phyloP scores from a whole-genome alignment of 306 rosid species.

The Vigna unguiculata region DNA sequence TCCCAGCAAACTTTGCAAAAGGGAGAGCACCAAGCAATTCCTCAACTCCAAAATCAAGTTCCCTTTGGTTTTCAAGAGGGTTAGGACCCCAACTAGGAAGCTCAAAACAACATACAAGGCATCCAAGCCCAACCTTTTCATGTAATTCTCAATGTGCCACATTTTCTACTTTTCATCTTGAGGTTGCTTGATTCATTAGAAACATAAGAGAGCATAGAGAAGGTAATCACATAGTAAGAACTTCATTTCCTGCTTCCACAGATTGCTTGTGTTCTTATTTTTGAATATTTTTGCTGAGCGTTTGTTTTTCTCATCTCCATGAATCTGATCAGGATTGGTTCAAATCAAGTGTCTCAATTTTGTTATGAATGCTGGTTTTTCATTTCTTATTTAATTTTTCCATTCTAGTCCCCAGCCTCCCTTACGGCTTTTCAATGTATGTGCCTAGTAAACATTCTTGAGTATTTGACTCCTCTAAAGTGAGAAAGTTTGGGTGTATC shows the following conservation, averaged over 20 bases:
- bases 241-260: constrained; percentile 1
- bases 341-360: background rate
- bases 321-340: background rate
- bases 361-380: constrained; percentile 14
- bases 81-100: constrained; percentile 80
- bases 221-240: background rate
- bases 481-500: too few species aligned
- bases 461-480: background rate
- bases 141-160: constrained; percentile 48
- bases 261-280: background rate
- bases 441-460: constrained; percentile 16
- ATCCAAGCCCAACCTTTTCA: constrained; percentile 73
- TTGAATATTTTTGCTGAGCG: background rate
- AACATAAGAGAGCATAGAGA: constrained; percentile 28
- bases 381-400: background rate
- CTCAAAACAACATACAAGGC: constrained; percentile 92
- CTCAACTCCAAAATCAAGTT: constrained; percentile 84
- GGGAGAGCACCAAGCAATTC: constrained; percentile 85
- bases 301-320: background rate
- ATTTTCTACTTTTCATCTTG: constrained; percentile 1
- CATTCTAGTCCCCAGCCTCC: too few species aligned
- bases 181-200: constrained; percentile 4
- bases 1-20: constrained; percentile 86
- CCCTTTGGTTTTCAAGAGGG: constrained; percentile 81
- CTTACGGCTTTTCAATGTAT: constrained; percentile 35